Evolutionary conservation across 2,329 filamentous ascomycete genomes (phyloP).

Genomic region (Bipolaris gigantea): DNA sequence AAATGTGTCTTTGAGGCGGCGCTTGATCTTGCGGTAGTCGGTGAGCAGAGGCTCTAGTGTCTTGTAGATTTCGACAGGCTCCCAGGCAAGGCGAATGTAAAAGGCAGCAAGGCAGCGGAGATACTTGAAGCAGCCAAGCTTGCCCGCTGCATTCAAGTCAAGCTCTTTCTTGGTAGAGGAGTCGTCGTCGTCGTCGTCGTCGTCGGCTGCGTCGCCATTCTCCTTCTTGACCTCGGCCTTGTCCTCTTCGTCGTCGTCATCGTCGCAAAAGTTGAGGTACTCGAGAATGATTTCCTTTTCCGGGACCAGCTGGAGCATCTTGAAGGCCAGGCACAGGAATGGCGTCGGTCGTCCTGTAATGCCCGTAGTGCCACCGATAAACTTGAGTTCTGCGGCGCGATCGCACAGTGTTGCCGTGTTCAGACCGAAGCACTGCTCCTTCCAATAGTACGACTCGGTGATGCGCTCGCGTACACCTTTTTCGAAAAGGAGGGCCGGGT

Average conservation of each 20-base stretch:
- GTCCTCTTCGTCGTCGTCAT: constrained; percentile 24
- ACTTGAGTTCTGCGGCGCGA: constrained; percentile 80
- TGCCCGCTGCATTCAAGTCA: constrained; percentile 35
- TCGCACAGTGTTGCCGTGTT: constrained; percentile 82
- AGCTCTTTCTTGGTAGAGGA: constrained; percentile 13
- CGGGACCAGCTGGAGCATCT: constrained; percentile 86
- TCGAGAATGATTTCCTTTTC: constrained; percentile 75
- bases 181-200: constrained; percentile 9
- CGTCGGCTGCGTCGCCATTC: constrained; percentile 2
- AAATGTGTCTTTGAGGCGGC: constrained; percentile 74
- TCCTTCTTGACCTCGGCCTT: constrained; percentile 43
- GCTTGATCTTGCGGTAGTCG: constrained; percentile 80
- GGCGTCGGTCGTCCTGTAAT: constrained; percentile 83
- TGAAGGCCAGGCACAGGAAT: constrained; percentile 93
- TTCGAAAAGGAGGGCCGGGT: constrained; percentile 94
- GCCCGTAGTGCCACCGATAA: constrained; percentile 86
- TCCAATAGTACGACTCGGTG: constrained; percentile 95
- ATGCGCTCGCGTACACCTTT: constrained; percentile 95
- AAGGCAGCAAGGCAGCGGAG: constrained; percentile 86
- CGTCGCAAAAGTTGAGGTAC: constrained; percentile 66
- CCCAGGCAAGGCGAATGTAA: constrained; percentile 86
- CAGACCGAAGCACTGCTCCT: constrained; percentile 95
- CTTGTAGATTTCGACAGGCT: constrained; percentile 76
- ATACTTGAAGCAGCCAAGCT: constrained; percentile 65
- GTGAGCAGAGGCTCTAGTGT: constrained; percentile 80